Conservation (phyloP, 306 rosid genomes). For the Geum urbanum region DNA sequence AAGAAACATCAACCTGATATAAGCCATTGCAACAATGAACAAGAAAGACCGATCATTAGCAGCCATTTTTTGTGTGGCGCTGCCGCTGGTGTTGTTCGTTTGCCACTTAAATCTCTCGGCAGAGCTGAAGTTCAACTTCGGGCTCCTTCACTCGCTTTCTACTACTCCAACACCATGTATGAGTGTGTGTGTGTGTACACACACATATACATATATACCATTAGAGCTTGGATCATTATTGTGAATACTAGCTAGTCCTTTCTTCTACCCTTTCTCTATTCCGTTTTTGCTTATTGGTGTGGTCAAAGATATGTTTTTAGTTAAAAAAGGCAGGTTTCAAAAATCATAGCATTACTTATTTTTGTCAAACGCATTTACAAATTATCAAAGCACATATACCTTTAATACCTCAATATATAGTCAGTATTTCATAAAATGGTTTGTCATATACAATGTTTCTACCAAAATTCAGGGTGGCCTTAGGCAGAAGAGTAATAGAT, state of each 20-base stretch:
- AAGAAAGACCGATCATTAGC: constrained; percentile 13
- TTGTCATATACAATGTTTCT: no score
- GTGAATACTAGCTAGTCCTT: background rate
- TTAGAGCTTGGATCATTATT: background rate
- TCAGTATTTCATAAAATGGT: no score
- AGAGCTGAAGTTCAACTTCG: background rate
- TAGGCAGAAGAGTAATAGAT: no score
- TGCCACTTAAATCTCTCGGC: constrained; percentile 10
- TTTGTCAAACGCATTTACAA: no score
- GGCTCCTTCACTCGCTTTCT: background rate
- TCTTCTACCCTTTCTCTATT: background rate
- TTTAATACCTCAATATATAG: no score
- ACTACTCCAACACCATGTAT: background rate
- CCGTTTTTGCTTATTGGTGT: background rate
- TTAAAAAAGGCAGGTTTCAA: background rate
- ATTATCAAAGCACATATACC: background rate
- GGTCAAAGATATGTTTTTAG: background rate
- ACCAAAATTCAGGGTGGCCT: no score
- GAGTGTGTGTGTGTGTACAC: no score
- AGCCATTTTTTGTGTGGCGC: background rate
- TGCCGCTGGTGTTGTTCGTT: constrained; percentile 10
- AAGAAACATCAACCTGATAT: background rate
- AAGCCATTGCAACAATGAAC: background rate
- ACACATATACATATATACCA: no score
- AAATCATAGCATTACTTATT: background rate